These are phyloP conservation scores for Penicillium janthinellum DNA, from an alignment of 2,329 filamentous ascomycete species.

Conservation along the genomic window DNA sequence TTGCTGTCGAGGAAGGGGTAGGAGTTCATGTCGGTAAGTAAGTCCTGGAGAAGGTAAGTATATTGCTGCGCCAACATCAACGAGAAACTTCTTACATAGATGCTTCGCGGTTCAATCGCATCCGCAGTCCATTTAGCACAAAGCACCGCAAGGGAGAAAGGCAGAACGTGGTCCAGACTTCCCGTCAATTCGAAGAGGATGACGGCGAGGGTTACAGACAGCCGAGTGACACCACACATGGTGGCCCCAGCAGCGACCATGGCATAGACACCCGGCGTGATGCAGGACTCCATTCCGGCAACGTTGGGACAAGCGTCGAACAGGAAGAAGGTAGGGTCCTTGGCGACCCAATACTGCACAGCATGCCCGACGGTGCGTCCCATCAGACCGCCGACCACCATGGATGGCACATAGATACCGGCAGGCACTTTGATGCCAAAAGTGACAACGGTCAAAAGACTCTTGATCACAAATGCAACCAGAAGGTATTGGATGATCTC, in stretches of 20 bases:
- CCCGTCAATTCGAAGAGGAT: constrained; percentile 96
- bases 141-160: constrained; percentile 87
- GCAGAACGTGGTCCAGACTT: constrained; percentile 90
- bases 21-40: constrained; percentile 94
- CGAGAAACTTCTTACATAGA: constrained; percentile 65
- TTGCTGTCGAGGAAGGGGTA: constrained; percentile 99
- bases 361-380: constrained; percentile 84
- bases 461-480: constrained; percentile 85
- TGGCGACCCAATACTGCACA: constrained; percentile 78
- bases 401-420: constrained; percentile 96
- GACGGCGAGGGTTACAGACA: constrained; percentile 91
- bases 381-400: constrained; percentile 94
- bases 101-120: constrained; percentile 88
- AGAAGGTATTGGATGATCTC: constrained; percentile 71
- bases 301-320: constrained; percentile 73
- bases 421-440: constrained; percentile 97
- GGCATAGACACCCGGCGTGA: constrained; percentile 95
- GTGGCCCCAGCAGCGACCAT: constrained; percentile 92
- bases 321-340: constrained; percentile 69
- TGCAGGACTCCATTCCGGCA: constrained; percentile 73
- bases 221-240: constrained; percentile 94
- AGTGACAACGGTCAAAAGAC: constrained; percentile 81
- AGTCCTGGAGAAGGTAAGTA: constrained; percentile 59
- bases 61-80: background rate
- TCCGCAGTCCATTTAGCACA: constrained; percentile 99